Base-by-base conservation (phyloP, 352 stramenopile genomes). In the Globisporangium megalacanthum region DNA sequence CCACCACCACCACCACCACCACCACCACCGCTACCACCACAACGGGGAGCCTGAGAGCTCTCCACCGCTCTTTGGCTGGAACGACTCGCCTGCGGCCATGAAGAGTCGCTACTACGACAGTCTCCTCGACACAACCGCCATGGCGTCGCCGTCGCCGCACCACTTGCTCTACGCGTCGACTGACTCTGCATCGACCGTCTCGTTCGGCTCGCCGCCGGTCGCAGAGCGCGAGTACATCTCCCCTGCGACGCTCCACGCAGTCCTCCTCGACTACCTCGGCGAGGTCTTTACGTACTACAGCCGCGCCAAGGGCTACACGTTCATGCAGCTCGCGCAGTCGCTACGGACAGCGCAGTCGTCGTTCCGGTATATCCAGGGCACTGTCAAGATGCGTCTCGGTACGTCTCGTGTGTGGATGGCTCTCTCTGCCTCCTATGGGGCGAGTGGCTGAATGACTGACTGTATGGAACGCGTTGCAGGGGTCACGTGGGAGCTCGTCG, bases 211-310 rank as follows among this genome's bases (percentile, higher is more conserved):
- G 19, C 42, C 39, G 53, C 54, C 14, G 14, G 39, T 25, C 42
- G 25, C 50, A 14, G 55, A 61, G 19, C 58, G 54, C 47, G 76
- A 83, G 42, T 70, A 67, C 29, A 54, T 90, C 13, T 80, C 77
- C 25, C 69, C 79, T 0, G 58, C 66, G 1, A 68, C 65, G 20
- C 63, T 90, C 45, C 64, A 83, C 52, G 63, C 69, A 17, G 54
- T 79, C 7, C 66, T 88, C 50, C 51, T 87, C 10, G 70, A 79
- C 14, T 90, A 90, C 53, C 49, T 90, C 20, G 61, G 72, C 15
- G 80, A 90, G 35, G 69, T 87, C 50, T 74, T 78, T n/a, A 62
- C 69, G 49, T 87, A 78, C 60, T 88, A 74, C 58, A 64, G 82
- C 31, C 67, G 74, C 46, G 73, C 66, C 3, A 64, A 62, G 37